Conservation (phyloP, 306 rosid genomes). For the Amphicarpaea edgeworthii region DNA sequence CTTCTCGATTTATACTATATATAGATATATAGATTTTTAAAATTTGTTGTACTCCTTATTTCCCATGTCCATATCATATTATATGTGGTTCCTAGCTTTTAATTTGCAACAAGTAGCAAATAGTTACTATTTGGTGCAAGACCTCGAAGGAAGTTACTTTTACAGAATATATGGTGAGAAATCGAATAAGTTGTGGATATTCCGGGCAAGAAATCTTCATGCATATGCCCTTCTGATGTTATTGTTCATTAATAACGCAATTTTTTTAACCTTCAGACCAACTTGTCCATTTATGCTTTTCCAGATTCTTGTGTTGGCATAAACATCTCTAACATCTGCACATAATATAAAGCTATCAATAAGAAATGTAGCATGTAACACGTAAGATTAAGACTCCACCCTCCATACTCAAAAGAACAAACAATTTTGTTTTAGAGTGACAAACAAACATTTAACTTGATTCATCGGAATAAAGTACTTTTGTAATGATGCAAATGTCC, state of each 20-base stretch:
- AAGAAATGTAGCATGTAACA: neutral
- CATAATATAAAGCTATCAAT: constrained; percentile 24
- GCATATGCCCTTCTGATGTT: neutral
- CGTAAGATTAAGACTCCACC: neutral
- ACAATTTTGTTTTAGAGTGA: neutral
- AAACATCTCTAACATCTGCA: constrained; percentile 51
- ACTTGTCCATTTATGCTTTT: constrained; percentile 27
- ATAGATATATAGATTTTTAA: too few species aligned
- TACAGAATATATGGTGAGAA: constrained; percentile 1
- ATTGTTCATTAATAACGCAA: constrained; percentile 15
- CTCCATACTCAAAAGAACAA: neutral
- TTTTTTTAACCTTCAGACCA: neutral
- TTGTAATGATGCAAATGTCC: neutral
- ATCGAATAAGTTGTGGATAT: neutral
- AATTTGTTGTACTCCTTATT: neutral
- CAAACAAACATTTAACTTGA: neutral
- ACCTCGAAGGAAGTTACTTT: constrained; percentile 18
- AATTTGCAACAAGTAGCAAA: neutral
- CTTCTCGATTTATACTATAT: too few species aligned
- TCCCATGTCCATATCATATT: neutral
- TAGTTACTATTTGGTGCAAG: constrained; percentile 14
- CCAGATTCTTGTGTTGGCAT: constrained; percentile 23
- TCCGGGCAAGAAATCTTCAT: constrained; percentile 31
- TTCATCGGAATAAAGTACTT: neutral
- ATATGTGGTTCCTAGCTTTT: neutral